phyloP scores from a whole-genome alignment of 495 filamentous ascomycete species.

The Podospora conica region DNA sequence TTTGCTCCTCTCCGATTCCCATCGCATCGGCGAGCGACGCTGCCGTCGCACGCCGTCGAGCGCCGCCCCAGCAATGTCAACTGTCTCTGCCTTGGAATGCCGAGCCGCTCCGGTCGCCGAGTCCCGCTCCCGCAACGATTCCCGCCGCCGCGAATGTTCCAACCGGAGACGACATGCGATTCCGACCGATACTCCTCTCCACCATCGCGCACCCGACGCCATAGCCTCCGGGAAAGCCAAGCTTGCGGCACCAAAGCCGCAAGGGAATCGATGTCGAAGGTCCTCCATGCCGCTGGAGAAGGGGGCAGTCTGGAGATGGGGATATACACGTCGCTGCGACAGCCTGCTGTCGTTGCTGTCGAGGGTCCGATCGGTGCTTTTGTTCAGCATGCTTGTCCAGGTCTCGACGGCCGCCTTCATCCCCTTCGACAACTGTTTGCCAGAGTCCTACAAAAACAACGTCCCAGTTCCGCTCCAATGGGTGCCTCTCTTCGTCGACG shows the following conservation, averaged over 20 bases:
- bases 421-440: conserved; percentile 78
- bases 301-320: not conserved
- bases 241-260: not conserved
- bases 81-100: not conserved
- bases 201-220: not conserved
- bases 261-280: not conserved
- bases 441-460: conserved; percentile 47
- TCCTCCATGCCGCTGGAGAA: not conserved
- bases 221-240: not conserved
- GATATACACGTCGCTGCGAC: not conserved
- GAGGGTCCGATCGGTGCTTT: conserved; percentile 13
- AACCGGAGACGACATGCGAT: not conserved
- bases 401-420: conserved; percentile 54
- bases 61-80: not conserved
- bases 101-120: not conserved
- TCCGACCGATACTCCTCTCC: not conserved
- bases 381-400: conserved; percentile 22
- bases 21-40: not conserved
- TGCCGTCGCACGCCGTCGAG: not conserved
- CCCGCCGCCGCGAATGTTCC: not conserved
- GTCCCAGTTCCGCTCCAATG: conserved; percentile 63
- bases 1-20: not conserved
- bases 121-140: not conserved
- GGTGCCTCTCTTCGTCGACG: conserved; percentile 64
- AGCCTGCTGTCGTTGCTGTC: not conserved